Evolutionary conservation across 495 filamentous ascomycete species (phyloP).

Genomic region (Paragyromitra xinjiangensis): DNA sequence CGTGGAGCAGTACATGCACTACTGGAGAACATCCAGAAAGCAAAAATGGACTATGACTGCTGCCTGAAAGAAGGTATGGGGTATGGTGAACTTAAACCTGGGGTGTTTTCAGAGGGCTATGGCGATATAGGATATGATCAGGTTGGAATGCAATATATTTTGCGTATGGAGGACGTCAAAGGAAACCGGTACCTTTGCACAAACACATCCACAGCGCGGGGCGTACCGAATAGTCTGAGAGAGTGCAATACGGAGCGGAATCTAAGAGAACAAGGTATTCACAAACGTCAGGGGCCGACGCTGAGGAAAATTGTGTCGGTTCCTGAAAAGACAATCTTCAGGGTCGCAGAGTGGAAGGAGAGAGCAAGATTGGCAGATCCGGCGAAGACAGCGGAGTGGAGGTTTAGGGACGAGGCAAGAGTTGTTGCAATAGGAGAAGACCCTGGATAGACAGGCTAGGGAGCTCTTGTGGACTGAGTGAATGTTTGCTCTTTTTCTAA

Average conservation of each 20-base stretch:
- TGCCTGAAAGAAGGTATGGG: not conserved
- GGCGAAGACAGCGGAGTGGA: slow-evolving; percentile 39
- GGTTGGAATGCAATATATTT: slow-evolving; percentile 25
- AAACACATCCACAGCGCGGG: not conserved
- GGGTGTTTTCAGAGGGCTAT: not conserved
- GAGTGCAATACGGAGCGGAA: not conserved
- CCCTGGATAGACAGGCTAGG: too few relatives aligned
- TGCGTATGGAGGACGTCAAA: slow-evolving; percentile 7
- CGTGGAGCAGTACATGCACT: slow-evolving; percentile 4
- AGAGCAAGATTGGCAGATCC: slow-evolving; percentile 7
- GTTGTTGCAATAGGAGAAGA: slow-evolving; percentile 20
- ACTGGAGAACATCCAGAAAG: not conserved
- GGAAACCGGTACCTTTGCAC: not conserved
- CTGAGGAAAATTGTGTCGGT: slow-evolving; percentile 1
- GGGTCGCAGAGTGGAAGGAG: slow-evolving; percentile 20
- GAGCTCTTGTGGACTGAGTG: too few relatives aligned
- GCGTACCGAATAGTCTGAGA: not conserved
- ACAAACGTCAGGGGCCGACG: not conserved
- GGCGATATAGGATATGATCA: slow-evolving; percentile 34
- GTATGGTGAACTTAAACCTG: too few relatives aligned
- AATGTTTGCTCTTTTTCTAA: too few relatives aligned
- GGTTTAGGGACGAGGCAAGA: slow-evolving; percentile 40
- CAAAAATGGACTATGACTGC: not conserved
- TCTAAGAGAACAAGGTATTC: not conserved
- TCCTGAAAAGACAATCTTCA: slow-evolving; percentile 16